Base-by-base conservation (phyloP, 129 eudicot genomes). In the Lactuca saligna region DNA sequence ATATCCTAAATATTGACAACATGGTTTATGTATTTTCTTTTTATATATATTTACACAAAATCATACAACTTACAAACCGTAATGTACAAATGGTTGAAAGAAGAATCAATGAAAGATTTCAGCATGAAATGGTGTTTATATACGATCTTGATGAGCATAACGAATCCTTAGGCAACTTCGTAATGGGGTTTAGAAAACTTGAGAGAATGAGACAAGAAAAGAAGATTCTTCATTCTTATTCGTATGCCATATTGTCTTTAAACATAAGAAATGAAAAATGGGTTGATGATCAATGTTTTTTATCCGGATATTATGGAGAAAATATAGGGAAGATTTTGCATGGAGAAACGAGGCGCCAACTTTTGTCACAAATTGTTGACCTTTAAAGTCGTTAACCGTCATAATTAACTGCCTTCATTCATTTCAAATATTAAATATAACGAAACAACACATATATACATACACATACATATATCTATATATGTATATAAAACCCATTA, bases 151-250 rank as follows among this genome's bases (percentile, higher is more conserved):
- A 74, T 65, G 61, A 48, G 8, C 66, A 66, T 41, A 66, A 66
- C 20, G 73, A 58, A 66, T 74, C 68, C 17, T 41, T 49, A 34
- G 42, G 37, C 7, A 60, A 75, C 42, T 62, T 63, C 49, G 34
- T 51, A 53, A 17, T 38, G 46, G 70, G 79, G 59, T 54, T 55
- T 41, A 10, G 51, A 54, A 65, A 69, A 31, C 82, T 66, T 72
- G 82, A 79, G 54, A 71, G 53, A 25, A 58, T 38, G 49, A 44
- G 53, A 67, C 78, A 79, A 79, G 75, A 59, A 79, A 79, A 17
- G 71, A 17, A 79, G 79, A 60, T 79, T 79, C 79, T 55, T 35
- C 42, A 57, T 72, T 55, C 70, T 25, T 38, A 58, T 61, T 55
- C 70, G 37, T 38, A 58, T 61, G 56, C 10, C 60, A 65, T 57